Conservation (phyloP, 169 alveolate genomes). For the Toxoplasma gondii region DNA sequence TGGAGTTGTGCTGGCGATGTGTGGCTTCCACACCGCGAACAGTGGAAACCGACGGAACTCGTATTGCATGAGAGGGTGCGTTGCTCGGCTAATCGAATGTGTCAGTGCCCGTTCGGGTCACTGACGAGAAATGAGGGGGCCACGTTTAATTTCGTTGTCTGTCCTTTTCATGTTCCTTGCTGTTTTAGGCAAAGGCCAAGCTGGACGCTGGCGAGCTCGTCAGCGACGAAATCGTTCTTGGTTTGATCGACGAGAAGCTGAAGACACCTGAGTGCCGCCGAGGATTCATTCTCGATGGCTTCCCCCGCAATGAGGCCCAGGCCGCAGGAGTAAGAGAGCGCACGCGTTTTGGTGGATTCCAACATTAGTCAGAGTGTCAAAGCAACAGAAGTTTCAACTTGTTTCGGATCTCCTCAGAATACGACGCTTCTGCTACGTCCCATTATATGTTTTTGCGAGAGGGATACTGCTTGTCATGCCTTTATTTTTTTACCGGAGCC, state of each 20-base stretch:
- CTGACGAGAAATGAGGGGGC: no score
- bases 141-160: no score
- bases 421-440: not conserved
- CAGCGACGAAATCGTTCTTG: constrained; percentile 90
- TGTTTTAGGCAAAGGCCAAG: constrained; percentile 84
- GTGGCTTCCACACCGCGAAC: no score
- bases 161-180: not conserved
- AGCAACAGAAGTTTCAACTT: not conserved
- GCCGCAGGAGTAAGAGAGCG: constrained; percentile 73
- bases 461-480: no score
- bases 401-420: not conserved
- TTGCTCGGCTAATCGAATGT: no score
- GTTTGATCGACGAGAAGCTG: constrained; percentile 71
- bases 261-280: constrained; percentile 67
- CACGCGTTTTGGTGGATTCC: not conserved
- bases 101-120: no score
- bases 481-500: no score
- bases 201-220: constrained; percentile 93
- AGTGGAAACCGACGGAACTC: no score
- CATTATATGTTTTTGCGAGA: no score
- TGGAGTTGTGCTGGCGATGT: no score
- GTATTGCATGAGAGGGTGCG: no score
- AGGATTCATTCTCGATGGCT: constrained; percentile 95
- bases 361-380: constrained; percentile 18
- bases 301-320: constrained; percentile 92